Evolutionary conservation across 2,329 filamentous ascomycete genomes (phyloP), one percentile per base, ranked within the genome.

Genomic region (Peltaster fructicola): DNA sequence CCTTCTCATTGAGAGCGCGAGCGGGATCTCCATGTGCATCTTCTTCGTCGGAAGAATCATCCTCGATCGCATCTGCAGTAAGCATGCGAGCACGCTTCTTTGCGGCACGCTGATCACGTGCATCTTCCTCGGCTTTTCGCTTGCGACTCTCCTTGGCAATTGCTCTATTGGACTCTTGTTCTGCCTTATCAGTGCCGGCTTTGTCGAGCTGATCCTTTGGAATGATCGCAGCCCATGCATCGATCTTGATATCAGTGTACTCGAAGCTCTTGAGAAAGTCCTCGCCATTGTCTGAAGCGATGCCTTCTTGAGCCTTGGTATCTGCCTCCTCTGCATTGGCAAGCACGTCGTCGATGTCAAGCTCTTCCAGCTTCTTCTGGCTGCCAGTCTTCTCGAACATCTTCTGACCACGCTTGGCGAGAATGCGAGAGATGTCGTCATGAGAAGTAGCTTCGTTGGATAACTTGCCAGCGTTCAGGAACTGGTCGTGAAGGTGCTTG

Each of bases 371-470:
- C 47, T 91, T 88, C 54, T 85, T 77, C 52, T 98, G 88, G 47
- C 98, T 98, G 30, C 81, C 80, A 7, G 79, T 88, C 50, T 93
- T 85, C 52, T 95, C 85, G 39, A 98, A 98, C 75, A 98, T 91
- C 53, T 88, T 92, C 47, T 93, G 88, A n/a, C 88, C 91, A 39
- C 88, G 77, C 54, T 85, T 82, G 57, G 95, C 95, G 44, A 98
- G 66, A 30, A 98, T 91, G 50, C 79, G 78, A 34, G 88, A 91
- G 37, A 95, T 95, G 44, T 93, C 88, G 36, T 92, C 85, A 1
- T 80, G 80, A 3, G 81, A 90, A 30, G 74, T 85, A 6, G 85
- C 84, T 39, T 91, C 84, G 27, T 75, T 74, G 17, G 61, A 51
- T 14, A 45, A 43, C 13, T 56, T 52, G 24, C 54, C 59, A 63